Base-by-base conservation (phyloP, 495 filamentous ascomycete species). In the Clavariopsis aquatica region DNA sequence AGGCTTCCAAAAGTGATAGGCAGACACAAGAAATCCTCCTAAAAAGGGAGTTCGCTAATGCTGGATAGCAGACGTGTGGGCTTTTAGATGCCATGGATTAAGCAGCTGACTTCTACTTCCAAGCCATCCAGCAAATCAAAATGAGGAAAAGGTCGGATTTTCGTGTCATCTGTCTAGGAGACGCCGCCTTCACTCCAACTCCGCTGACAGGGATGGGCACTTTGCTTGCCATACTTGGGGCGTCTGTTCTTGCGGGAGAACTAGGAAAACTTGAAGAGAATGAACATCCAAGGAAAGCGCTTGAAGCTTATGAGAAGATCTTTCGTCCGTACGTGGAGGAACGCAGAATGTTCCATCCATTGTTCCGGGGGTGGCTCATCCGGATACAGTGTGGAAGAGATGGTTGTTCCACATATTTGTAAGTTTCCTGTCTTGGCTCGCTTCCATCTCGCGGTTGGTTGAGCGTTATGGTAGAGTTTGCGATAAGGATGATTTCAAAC, bases 81-180 rank as follows among this genome's bases (percentile, higher is more conserved):
- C 68, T 83, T 28, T 24, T 84, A 17, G 72, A 78, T 7, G 76
- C 58, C 0, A 62, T 82, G 61, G 38, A 51, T 5, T 12, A 73
- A 1, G 57, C 80, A 10, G 68, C 79, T 2, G 80, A 86, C 69
- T 82, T 84, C 47, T 85, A 85, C 70, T 72, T 71, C 41, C 67
- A 81, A 31, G 38, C 54, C 0, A 57, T 84, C 17, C 74, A 75
- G 0, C 74, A 77, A 15, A 75, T 85, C 23, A 63, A 60, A 15
- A 53, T 62, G 29, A 51, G 54, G 15, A 43, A 24, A 13, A 71
- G 65, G 65, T 64, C 56, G 27, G 70, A 62, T 17, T 63, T 60
- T 20, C 65, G 72, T 20, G 66, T 76, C 8, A 69, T 60, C 3
- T 60, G 70, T 22, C 29, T 76, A 10, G 72, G 68, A 10, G 73